Evolutionary conservation across 2,329 filamentous ascomycete species (phyloP).

Genomic region (Fusarium sulawesiense): DNA sequence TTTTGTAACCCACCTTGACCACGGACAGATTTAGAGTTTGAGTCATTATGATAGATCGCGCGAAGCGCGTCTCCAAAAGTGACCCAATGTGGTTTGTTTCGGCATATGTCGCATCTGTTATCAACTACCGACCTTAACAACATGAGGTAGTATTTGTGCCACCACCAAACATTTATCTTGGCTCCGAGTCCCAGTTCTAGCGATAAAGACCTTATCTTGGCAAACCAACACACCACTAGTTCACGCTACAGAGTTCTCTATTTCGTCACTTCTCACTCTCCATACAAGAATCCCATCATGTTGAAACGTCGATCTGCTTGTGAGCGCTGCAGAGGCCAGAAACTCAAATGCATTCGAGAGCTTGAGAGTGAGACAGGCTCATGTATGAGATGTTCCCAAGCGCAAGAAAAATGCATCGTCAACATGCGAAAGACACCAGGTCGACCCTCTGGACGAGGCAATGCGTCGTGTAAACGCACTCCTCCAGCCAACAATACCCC

Average conservation of each 20-base stretch:
- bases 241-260: neutral
- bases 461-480: neutral
- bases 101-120: neutral
- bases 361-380: neutral
- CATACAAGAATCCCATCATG: neutral
- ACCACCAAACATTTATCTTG: neutral
- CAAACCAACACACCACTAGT: neutral
- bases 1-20: neutral
- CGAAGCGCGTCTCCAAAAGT: neutral
- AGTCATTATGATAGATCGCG: neutral
- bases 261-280: neutral
- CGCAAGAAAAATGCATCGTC: neutral
- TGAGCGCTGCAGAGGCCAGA: slow-evolving; percentile 1
- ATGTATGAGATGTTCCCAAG: neutral
- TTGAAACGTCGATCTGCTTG: neutral
- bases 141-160: neutral
- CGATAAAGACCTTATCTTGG: neutral
- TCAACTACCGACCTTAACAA: neutral
- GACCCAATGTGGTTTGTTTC: neutral
- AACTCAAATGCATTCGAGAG: slow-evolving; percentile 4
- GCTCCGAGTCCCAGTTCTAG: neutral
- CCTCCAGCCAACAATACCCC: neutral
- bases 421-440: neutral
- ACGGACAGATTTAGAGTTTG: neutral
- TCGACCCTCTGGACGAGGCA: neutral